phyloP scores from a whole-genome alignment of 495 filamentous ascomycete genomes.

The Articulospora tetracladia region DNA sequence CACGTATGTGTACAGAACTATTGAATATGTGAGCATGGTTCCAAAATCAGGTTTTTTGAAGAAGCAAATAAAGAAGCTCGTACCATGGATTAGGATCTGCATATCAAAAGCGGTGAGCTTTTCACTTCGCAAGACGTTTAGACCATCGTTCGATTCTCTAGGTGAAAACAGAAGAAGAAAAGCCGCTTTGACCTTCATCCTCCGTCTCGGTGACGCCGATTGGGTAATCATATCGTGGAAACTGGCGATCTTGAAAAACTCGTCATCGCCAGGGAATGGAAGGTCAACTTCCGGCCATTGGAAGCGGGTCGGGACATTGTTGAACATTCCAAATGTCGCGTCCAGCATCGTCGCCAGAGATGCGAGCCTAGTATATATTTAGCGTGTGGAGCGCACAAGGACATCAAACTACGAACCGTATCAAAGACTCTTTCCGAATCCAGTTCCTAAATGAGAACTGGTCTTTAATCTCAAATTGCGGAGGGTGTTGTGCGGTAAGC shows the following conservation, averaged over 20 bases:
- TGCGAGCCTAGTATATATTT: not conserved
- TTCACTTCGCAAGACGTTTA: conserved; percentile 6
- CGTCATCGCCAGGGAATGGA: conserved; percentile 17
- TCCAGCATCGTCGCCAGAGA: conserved; percentile 23
- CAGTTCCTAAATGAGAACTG: conserved; percentile 17
- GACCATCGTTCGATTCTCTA: not conserved
- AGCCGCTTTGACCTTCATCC: conserved; percentile 24
- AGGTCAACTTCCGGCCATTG: conserved; percentile 27
- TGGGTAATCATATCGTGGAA: conserved; percentile 15
- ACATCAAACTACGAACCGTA: conserved; percentile 10
- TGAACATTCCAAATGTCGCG: conserved; percentile 26
- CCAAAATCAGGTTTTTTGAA: not conserved
- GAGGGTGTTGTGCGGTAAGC: conserved; percentile 16
- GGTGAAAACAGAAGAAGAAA: conserved; percentile 17
- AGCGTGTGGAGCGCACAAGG: not conserved
- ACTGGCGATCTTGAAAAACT: conserved; percentile 20
- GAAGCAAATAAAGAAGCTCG: not conserved
- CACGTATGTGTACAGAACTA: conserved; percentile 25
- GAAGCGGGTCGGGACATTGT: conserved; percentile 23
- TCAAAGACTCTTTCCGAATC: conserved; percentile 20
- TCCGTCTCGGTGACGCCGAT: not conserved
- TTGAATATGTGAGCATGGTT: not conserved
- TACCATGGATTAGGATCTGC: conserved; percentile 26
- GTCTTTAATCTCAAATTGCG: conserved; percentile 12
- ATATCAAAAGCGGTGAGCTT: conserved; percentile 22